Evolutionary conservation across 2,329 filamentous ascomycete genomes (phyloP), one percentile per base, ranked within the genome.

Genomic region (Aquanectria penicillioides): DNA sequence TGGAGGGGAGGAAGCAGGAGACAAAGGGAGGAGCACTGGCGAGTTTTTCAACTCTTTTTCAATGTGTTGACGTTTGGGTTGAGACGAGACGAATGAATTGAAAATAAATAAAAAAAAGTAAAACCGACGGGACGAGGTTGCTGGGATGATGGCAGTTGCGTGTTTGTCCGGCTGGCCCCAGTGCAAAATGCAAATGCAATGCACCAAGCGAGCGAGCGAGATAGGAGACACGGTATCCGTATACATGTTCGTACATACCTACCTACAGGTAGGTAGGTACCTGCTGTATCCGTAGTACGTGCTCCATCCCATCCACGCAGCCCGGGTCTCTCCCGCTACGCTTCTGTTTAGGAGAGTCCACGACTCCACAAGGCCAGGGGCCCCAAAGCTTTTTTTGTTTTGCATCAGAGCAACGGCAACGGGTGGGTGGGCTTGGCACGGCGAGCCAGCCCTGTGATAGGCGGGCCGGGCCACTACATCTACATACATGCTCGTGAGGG

Each of bases 141-240:
- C 46, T 49, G 13, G 53, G 53, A 49, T 57, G 46, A 50, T 46
- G 54, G 47, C 40, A 46, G 50, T 31, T 33, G 50, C 31, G 34
- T 46, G 40, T 54, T 54, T 46, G 50, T 40, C 29, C n/a, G n/a
- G n/a, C n/a, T n/a, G n/a, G n/a, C n/a, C n/a, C n/a, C n/a, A n/a
- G n/a, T n/a, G n/a, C 8, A 17, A 29, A 37, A 37, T 37, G 26
- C 12, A 22, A 44, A 29, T 38, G 36, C 15, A n/a, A n/a, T n/a
- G n/a, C n/a, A n/a, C n/a, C n/a, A n/a, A n/a, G n/a, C 41, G 33
- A 33, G 29, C 28, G 20, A 43, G 49, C 49, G 49, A 36, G 49
- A 54, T 43, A 46, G 50, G 50, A 54, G 50, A 47, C 34, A 37
- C 15, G 34, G 8, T 34, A 15, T 34, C 17, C 13, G 31, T 15